Percentiles rank a stretch among this genome's conserved stretches.
Evolutionary conservation across 352 stramenopile species (phyloP).

Genomic region (Globisporangium spinosum): DNA sequence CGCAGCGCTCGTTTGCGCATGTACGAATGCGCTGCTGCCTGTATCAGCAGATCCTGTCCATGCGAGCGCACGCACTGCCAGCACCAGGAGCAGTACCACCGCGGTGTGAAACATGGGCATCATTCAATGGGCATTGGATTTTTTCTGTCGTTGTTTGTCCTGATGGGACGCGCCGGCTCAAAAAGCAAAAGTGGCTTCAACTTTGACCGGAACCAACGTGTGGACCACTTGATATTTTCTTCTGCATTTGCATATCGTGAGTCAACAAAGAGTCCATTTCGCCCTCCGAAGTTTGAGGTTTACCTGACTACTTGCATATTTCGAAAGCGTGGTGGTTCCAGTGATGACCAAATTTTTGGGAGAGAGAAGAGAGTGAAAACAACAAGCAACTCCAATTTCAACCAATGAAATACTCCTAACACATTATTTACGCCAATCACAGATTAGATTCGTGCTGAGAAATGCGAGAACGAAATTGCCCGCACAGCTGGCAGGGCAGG

Average conservation of each 20-base stretch:
- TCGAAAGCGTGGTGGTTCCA: too few species aligned
- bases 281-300: background rate
- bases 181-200: background rate
- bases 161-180: background rate
- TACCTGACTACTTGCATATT: background rate
- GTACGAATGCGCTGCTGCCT: background rate
- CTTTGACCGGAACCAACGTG: background rate
- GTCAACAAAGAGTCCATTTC: background rate
- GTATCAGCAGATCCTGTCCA: background rate
- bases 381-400: background rate
- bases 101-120: background rate
- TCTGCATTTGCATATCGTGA: background rate
- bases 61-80: background rate
- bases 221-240: background rate
- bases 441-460: constrained; percentile 3
- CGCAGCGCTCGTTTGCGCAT: background rate
- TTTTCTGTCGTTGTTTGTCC: background rate
- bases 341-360: background rate
- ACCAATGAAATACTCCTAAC: background rate
- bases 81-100: background rate
- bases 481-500: background rate
- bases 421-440: constrained; percentile 1
- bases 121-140: background rate
- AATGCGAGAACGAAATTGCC: background rate
- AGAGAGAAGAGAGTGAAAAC: background rate